Evolutionary conservation across 345 rosid genomes (phyloP).

Genomic region (Theobroma cacao): DNA sequence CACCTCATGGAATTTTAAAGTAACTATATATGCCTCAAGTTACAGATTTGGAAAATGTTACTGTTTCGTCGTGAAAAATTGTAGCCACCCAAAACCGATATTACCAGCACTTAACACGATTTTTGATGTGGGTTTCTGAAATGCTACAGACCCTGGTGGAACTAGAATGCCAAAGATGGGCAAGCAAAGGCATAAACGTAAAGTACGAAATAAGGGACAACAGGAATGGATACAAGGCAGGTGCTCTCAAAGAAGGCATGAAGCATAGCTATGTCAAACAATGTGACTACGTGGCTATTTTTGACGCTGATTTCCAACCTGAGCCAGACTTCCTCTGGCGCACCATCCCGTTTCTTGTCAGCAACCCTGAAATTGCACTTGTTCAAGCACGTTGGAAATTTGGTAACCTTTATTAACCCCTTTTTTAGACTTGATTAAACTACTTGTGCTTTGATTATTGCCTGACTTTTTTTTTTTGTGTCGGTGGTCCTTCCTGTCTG

Average conservation of each 20-base stretch:
- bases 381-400: too few relatives aligned
- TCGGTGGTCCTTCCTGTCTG: neutral
- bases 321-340: conserved; percentile 4
- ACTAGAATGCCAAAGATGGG: conserved; percentile 7
- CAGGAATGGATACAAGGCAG: conserved; percentile 11
- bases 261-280: too few relatives aligned
- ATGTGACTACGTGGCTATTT: too few relatives aligned
- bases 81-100: neutral
- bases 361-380: too few relatives aligned
- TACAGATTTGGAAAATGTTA: neutral
- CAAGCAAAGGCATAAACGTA: conserved; percentile 8
- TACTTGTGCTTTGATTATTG: too few relatives aligned
- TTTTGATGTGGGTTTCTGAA: neutral
- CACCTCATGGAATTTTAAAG: neutral
- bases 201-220: conserved; percentile 12
- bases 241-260: conserved; percentile 11
- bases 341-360: conserved; percentile 8
- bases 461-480: too few relatives aligned
- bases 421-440: too few relatives aligned
- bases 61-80: neutral
- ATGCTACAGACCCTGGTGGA: neutral
- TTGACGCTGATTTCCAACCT: too few relatives aligned
- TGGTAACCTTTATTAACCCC: too few relatives aligned
- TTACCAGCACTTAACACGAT: too few relatives aligned
- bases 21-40: neutral